Evolutionary conservation across 768 basidiomycete genomes (phyloP).

Genomic region (Paxillus rubicundulus): DNA sequence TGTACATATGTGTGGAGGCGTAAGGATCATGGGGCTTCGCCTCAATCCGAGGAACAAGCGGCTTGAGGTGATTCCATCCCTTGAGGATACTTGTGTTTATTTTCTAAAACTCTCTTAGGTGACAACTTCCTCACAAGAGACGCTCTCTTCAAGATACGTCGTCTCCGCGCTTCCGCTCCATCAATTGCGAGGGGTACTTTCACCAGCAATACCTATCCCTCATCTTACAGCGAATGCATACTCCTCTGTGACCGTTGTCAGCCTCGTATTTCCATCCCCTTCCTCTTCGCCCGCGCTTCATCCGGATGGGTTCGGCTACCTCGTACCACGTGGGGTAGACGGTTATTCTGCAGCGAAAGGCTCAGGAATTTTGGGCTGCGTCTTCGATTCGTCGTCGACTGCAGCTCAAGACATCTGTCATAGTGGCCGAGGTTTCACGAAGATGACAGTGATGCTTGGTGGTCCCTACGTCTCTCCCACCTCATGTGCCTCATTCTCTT

Average conservation of each 20-base stretch:
- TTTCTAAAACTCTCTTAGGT: slow-evolving; percentile 26
- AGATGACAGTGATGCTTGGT: slow-evolving; percentile 89
- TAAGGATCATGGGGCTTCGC: slow-evolving; percentile 37
- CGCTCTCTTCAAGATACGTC: slow-evolving; percentile 55
- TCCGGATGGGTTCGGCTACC: slow-evolving; percentile 90
- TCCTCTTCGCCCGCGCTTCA: slow-evolving; percentile 48
- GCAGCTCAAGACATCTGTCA: slow-evolving; percentile 48
- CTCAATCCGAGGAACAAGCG: slow-evolving; percentile 31
- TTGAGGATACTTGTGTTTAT: neutral
- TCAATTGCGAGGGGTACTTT: slow-evolving; percentile 44
- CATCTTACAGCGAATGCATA: slow-evolving; percentile 67
- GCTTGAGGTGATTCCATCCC: slow-evolving; percentile 43
- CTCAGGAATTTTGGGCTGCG: slow-evolving; percentile 71
- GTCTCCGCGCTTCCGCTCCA: slow-evolving; percentile 77
- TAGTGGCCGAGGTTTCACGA: slow-evolving; percentile 48
- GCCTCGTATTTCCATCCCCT: slow-evolving; percentile 70
- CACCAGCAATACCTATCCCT: slow-evolving; percentile 46
- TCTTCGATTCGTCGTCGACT: slow-evolving; percentile 86
- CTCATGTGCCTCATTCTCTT: slow-evolving; percentile 19
- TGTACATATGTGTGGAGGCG: slow-evolving; percentile 53
- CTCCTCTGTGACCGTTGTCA: slow-evolving; percentile 85
- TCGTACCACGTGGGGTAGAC: slow-evolving; percentile 72
- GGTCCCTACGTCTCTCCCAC: slow-evolving; percentile 54
- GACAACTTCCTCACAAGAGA: slow-evolving; percentile 30
- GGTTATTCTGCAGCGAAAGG: slow-evolving; percentile 44